Percentiles rank a stretch among this genome's conserved stretches.
Evolutionary conservation across 192 early-diverging fungal species (phyloP).

Genomic region (Coemansia sp.): DNA sequence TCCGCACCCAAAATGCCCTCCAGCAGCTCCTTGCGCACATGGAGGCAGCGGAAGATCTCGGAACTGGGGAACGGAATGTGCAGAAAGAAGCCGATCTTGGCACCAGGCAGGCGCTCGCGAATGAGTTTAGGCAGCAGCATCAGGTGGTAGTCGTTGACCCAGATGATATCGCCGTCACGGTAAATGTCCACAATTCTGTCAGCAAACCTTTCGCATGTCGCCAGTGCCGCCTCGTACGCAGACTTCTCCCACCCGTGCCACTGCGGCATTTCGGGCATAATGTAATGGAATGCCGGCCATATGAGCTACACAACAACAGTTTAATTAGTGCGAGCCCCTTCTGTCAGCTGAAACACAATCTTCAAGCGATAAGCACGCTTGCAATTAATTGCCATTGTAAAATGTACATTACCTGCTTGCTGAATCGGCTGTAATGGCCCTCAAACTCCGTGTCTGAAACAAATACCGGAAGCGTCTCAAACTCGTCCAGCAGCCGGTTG

Average conservation of each 20-base stretch:
- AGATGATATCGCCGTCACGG: conserved; percentile 84
- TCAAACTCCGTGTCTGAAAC: conserved; percentile 78
- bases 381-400: not conserved
- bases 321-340: not conserved
- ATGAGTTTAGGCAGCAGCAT: conserved; percentile 91
- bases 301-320: conserved; percentile 64
- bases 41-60: conserved; percentile 91
- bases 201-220: conserved; percentile 85
- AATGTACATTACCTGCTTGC: conserved; percentile 73
- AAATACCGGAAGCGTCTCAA: conserved; percentile 78
- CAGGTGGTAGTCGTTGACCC: conserved; percentile 98
- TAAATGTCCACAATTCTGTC: conserved; percentile 76
- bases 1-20: conserved; percentile 87
- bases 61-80: conserved; percentile 97
- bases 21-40: conserved; percentile 82
- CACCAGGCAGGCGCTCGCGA: conserved; percentile 76
- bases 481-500: conserved; percentile 59
- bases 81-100: conserved; percentile 93
- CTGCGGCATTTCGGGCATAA: conserved; percentile 84
- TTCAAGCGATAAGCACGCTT: too few relatives aligned
- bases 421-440: conserved; percentile 90
- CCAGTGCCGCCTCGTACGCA: conserved; percentile 80
- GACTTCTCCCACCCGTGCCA: conserved; percentile 74
- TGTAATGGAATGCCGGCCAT: conserved; percentile 97
- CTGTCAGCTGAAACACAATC: not conserved